Evolutionary conservation across 176 grass and related monocot species (phyloP).

Genomic region (Phoenix roebelenii): DNA sequence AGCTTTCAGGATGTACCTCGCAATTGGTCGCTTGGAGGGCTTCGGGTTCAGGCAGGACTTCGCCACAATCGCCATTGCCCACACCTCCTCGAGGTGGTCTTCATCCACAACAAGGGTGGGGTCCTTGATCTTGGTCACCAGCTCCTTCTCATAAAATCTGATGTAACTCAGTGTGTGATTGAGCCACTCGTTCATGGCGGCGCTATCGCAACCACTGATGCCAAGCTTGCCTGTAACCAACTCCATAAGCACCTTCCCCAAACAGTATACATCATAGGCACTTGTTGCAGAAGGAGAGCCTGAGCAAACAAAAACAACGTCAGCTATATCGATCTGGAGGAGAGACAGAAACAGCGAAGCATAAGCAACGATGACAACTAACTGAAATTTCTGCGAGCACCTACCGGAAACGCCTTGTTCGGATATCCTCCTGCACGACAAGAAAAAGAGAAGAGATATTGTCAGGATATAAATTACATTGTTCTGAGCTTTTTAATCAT

Average conservation of each 20-base stretch:
- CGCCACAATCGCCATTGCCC: conserved; percentile 68
- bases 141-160: conserved; percentile 49
- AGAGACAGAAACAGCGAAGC: no score
- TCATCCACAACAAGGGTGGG: conserved; percentile 65
- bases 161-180: conserved; percentile 46
- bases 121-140: conserved; percentile 46
- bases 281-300: conserved; percentile 49
- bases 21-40: conserved; percentile 51
- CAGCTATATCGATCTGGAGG: not conserved
- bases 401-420: not conserved
- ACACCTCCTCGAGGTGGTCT: conserved; percentile 86
- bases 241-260: conserved; percentile 88
- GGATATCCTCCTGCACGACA: conserved; percentile 2
- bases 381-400: not conserved
- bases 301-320: conserved; percentile 17
- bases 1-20: conserved; percentile 63
- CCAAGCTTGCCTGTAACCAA: conserved; percentile 61
- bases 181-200: conserved; percentile 46
- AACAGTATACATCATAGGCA: conserved; percentile 71
- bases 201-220: conserved; percentile 44
- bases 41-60: conserved; percentile 77
- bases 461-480: not conserved
- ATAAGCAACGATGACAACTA: no score
- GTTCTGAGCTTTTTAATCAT: not conserved
- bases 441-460: not conserved